Percentiles rank a stretch among this genome's conserved stretches.
These are phyloP conservation scores for Acer campestre DNA, from an alignment of 345 rosid genomes.

Conservation along the genomic window DNA sequence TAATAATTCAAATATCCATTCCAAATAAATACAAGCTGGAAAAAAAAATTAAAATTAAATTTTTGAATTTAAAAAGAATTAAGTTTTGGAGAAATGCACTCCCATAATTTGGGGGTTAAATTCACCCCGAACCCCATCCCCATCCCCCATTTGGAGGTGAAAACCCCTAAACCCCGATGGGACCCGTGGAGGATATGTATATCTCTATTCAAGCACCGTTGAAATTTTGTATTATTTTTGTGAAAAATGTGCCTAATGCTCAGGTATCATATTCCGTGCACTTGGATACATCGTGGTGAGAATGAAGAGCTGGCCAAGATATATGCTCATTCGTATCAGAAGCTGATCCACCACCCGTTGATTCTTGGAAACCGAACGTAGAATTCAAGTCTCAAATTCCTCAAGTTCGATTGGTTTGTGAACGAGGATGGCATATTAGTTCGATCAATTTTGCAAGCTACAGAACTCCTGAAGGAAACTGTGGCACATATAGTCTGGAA, in stretches of 20 bases:
- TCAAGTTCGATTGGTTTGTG: constrained; percentile 52
- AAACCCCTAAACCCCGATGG: too few relatives aligned
- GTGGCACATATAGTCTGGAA: constrained; percentile 50
- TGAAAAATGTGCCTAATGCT: neutral
- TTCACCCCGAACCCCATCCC: too few relatives aligned
- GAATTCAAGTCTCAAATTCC: constrained; percentile 35
- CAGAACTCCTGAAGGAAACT: constrained; percentile 58
- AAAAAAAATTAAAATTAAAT: too few relatives aligned
- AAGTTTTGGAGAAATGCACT: too few relatives aligned
- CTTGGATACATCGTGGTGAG: constrained; percentile 54
- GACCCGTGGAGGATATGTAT: too few relatives aligned
- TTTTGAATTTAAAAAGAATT: too few relatives aligned
- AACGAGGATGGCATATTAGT: constrained; percentile 56
- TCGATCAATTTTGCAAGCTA: constrained; percentile 54
- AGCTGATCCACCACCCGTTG: constrained; percentile 51
- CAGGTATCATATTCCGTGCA: constrained; percentile 61
- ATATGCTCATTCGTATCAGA: constrained; percentile 56
- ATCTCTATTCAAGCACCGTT: too few relatives aligned
- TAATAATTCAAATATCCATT: too few relatives aligned
- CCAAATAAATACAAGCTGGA: too few relatives aligned
- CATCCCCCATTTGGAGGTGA: too few relatives aligned
- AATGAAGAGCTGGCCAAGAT: constrained; percentile 53
- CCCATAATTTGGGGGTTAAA: too few relatives aligned
- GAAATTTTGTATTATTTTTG: too few relatives aligned
- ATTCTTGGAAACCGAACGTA: constrained; percentile 47